Percentiles rank a stretch among this genome's conserved stretches.
Evolutionary conservation across 768 basidiomycete species (phyloP).

Genomic region (Trametes meyenii): DNA sequence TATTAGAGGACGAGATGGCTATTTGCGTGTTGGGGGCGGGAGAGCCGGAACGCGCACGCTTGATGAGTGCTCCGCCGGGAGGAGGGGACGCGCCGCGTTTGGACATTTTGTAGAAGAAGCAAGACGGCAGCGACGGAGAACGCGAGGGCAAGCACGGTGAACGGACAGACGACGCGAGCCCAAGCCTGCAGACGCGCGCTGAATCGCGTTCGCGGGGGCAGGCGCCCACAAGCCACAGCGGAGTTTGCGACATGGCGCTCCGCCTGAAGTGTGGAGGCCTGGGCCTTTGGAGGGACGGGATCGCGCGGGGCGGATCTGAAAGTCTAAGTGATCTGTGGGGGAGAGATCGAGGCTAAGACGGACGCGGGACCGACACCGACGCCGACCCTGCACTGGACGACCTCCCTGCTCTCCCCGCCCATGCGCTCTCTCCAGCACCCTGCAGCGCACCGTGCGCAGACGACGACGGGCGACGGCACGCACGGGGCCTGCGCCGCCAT

Average conservation of each 20-base stretch:
- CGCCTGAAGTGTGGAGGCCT: neutral
- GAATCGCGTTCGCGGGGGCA: neutral
- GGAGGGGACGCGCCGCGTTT: slow-evolving; percentile 70
- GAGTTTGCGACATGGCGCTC: neutral
- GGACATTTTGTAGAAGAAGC: slow-evolving; percentile 51
- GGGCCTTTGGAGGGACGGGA: neutral
- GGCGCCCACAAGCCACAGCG: slow-evolving; percentile 4
- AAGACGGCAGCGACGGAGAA: slow-evolving; percentile 7
- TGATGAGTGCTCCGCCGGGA: slow-evolving; percentile 56
- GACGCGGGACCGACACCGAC: too few species aligned
- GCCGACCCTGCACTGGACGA: too few species aligned
- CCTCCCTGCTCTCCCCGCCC: too few species aligned
- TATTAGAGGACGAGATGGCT: slow-evolving; percentile 72
- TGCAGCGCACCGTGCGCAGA: too few species aligned
- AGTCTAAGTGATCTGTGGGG: too few species aligned
- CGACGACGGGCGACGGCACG: too few species aligned
- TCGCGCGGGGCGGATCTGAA: too few species aligned
- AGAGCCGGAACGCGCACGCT: slow-evolving; percentile 56
- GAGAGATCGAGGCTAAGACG: too few species aligned
- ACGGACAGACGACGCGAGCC: slow-evolving; percentile 7
- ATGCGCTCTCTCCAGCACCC: too few species aligned
- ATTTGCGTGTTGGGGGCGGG: slow-evolving; percentile 63
- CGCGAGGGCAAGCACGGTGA: slow-evolving; percentile 2
- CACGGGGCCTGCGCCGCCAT: too few species aligned
- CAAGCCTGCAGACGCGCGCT: slow-evolving; percentile 5